Conservation (phyloP, 2,329 filamentous ascomycete genomes). For the Teratosphaeria viscida region DNA sequence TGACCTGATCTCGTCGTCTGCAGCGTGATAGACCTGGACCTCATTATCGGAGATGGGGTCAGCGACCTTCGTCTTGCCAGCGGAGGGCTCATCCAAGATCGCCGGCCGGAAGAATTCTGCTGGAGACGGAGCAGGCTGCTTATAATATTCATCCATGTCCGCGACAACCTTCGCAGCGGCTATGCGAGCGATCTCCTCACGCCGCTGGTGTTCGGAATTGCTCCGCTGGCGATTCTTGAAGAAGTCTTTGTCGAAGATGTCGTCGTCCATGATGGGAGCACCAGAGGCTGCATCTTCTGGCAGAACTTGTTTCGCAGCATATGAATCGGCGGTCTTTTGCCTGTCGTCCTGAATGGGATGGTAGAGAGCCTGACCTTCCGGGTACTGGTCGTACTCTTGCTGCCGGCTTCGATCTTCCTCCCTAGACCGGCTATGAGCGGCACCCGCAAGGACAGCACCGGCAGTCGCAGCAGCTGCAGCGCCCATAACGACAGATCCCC, state of each 20-base stretch:
- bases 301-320: slow-evolving; percentile 12
- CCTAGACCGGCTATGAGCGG: slow-evolving; percentile 7
- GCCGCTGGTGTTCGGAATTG: slow-evolving; percentile 13
- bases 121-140: slow-evolving; percentile 26
- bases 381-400: slow-evolving; percentile 5
- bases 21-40: slow-evolving; percentile 32
- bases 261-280: slow-evolving; percentile 33
- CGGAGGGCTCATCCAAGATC: slow-evolving; percentile 30
- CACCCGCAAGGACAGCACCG: slow-evolving; percentile 19
- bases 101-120: slow-evolving; percentile 41
- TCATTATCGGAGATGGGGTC: slow-evolving; percentile 36
- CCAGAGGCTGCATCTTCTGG: slow-evolving; percentile 26
- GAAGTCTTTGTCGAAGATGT: slow-evolving; percentile 36
- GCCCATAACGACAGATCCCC: slow-evolving; percentile 28
- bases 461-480: slow-evolving; percentile 23
- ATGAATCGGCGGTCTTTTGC: not conserved
- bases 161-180: slow-evolving; percentile 32
- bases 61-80: slow-evolving; percentile 27
- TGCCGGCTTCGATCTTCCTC: slow-evolving; percentile 11
- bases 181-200: slow-evolving; percentile 18
- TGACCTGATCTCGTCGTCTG: slow-evolving; percentile 19
- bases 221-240: slow-evolving; percentile 29
- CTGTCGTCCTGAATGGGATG: slow-evolving; percentile 5
- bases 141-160: slow-evolving; percentile 33
- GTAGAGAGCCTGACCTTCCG: slow-evolving; percentile 4